These are phyloP conservation scores for Blastobotrys proliferans DNA, from an alignment of 1,139 yeast genomes.

Conservation along the genomic window DNA sequence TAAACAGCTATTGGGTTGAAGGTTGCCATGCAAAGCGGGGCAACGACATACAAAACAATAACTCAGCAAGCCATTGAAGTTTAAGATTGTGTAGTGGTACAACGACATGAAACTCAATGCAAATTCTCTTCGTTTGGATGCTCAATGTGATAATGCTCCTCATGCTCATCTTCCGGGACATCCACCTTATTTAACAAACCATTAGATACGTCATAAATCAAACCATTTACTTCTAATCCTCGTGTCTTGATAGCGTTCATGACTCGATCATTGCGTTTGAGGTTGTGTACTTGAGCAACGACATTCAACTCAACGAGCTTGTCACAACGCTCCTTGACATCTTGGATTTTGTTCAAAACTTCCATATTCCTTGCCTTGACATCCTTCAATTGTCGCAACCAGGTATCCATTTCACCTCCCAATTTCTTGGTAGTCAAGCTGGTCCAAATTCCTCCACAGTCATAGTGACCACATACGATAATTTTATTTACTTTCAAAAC, in stretches of 20 bases:
- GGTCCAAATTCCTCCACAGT: constrained; percentile 96
- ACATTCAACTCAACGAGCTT: constrained; percentile 79
- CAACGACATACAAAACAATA: no score
- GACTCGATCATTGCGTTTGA: constrained; percentile 72
- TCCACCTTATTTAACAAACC: constrained; percentile 56
- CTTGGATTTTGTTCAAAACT: constrained; percentile 37
- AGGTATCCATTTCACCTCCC: constrained; percentile 71
- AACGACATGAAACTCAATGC: no score
- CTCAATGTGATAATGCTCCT: constrained; percentile 20
- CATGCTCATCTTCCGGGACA: constrained; percentile 34
- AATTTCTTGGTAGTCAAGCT: constrained; percentile 65
- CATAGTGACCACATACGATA: constrained; percentile 95
- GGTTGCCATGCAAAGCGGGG: no score
- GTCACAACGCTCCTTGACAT: constrained; percentile 50
- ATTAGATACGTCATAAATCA: constrained; percentile 79
- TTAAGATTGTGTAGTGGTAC: no score
- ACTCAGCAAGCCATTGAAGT: no score
- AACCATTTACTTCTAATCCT: constrained; percentile 84
- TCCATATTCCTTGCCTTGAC: constrained; percentile 54
- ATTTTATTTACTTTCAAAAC: constrained; percentile 79
- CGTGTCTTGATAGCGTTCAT: constrained; percentile 63
- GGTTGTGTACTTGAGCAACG: constrained; percentile 49
- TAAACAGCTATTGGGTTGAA: no score
- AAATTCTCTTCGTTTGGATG: background rate
- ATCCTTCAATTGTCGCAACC: constrained; percentile 73